phyloP scores from a whole-genome alignment of 2,329 filamentous ascomycete species.

The Coccinonectria pachysandricola region DNA sequence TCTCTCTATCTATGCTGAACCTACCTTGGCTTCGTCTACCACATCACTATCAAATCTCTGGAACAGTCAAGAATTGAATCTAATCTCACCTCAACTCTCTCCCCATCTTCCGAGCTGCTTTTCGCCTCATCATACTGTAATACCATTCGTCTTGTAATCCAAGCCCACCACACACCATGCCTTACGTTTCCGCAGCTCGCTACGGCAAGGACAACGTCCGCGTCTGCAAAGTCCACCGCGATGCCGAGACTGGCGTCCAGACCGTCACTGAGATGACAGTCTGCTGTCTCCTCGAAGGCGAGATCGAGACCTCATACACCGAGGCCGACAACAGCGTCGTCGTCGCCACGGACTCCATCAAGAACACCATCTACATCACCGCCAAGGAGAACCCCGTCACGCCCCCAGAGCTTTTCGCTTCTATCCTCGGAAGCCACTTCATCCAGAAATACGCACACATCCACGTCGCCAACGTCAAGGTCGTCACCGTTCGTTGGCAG shows the following conservation, averaged over 20 bases:
- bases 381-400: constrained; percentile 89
- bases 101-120: constrained; percentile 1
- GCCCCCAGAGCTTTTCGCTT: constrained; percentile 85
- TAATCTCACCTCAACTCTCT: no score
- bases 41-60: no score
- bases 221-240: constrained; percentile 84
- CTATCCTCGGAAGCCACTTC: constrained; percentile 80
- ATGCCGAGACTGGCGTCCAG: constrained; percentile 67
- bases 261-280: constrained; percentile 92
- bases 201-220: constrained; percentile 98
- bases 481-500: constrained; percentile 83
- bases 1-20: no score
- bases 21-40: no score
- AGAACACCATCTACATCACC: constrained; percentile 93
- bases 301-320: constrained; percentile 86
- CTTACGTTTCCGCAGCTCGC: constrained; percentile 52
- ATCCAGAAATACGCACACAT: constrained; percentile 83
- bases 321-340: constrained; percentile 88
- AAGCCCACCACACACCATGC: no score
- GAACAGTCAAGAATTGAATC: no score
- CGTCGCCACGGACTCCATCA: constrained; percentile 95
- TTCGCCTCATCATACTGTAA: constrained; percentile 1
- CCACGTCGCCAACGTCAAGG: constrained; percentile 67
- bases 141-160: no score
- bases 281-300: constrained; percentile 82